phyloP scores from a whole-genome alignment of 2,329 filamentous ascomycete species.

The Xylariaceae sp. region DNA sequence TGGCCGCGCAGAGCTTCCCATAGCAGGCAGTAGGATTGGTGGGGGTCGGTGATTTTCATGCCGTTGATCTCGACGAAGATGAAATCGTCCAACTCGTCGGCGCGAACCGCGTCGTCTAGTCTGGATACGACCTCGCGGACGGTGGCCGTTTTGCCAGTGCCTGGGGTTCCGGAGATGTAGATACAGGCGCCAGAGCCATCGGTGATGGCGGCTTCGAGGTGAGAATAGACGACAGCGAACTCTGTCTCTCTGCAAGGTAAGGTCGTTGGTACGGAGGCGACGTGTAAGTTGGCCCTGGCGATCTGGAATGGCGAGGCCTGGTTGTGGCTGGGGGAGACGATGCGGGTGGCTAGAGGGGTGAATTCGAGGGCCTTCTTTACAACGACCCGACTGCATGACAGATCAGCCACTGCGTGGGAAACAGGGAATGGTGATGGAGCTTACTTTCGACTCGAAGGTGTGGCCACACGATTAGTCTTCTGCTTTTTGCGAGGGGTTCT shows the following conservation, averaged over 20 bases:
- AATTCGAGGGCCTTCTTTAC: constrained; percentile 91
- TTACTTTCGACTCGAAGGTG: constrained; percentile 41
- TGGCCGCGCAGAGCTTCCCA: constrained; percentile 97
- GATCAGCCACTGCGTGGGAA: constrained; percentile 2
- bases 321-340: constrained; percentile 70
- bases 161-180: constrained; percentile 98
- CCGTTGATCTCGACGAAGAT: constrained; percentile 99
- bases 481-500: constrained; percentile 56
- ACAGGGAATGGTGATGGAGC: constrained; percentile 50
- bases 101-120: constrained; percentile 79
- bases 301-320: constrained; percentile 87
- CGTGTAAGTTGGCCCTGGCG: constrained; percentile 83
- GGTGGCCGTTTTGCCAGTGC: constrained; percentile 95
- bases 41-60: constrained; percentile 98
- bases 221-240: constrained; percentile 86
- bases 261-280: constrained; percentile 84
- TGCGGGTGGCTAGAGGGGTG: constrained; percentile 86
- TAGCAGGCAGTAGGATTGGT: constrained; percentile 89
- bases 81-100: constrained; percentile 94
- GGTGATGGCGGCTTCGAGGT: constrained; percentile 89
- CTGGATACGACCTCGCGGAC: constrained; percentile 91
- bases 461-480: constrained; percentile 42
- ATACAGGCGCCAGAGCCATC: constrained; percentile 94
- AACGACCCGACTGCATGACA: constrained; percentile 46
- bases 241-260: constrained; percentile 90